Base-by-base conservation (phyloP, 768 basidiomycete genomes). In the Macrolepiota fuliginosa region DNA sequence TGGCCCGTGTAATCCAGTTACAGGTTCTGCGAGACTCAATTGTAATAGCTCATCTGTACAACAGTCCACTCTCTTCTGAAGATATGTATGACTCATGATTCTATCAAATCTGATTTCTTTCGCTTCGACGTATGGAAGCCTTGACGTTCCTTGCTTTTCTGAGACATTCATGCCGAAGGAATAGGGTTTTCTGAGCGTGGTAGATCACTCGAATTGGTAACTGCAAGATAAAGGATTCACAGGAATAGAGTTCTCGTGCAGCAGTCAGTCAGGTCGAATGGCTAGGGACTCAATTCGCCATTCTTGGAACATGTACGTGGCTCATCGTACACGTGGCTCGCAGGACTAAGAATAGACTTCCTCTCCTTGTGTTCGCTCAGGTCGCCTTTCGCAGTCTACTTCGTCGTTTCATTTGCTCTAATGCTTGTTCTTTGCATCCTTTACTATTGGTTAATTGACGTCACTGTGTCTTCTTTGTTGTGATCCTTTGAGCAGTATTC, bases 1-100 rank as follows among this genome's bases (percentile, higher is more conserved):
- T 74, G 70, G 69, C 74, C 75, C 27, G 72, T 75, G 54, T 74
- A 68, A 71, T 13, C 10, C 35, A 4, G 19, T 13, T 12, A 13
- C 47, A 15, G n/a, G 36, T 36, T 22, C 7, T 22, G 42, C n/a
- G 42, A 19, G 17, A 0, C 17, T 5, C 1, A 9, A 15, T 9
- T 19, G 42, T 9, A 45, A 19, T 45, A 45, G 42, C 17, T 9
- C 19, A 45, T 9, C 42, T 45, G 42, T n/a, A 45, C 29, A 32
- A 32, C 7, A 32, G 29, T 32, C 1, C 19, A 19, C 42, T 19
- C 42, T 45, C 19, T 45, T 9, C 42, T 45, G 42, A n/a, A 40
- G 15, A 45, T 5, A 45, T 10, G n/a, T 45, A 45, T n/a, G n/a
- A 45, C 42, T 45, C 42, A 19, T 10, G 42, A 7, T 17, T 19